Base-by-base conservation (phyloP, 75 land plant species). In the Cunninghamia lanceolata region DNA sequence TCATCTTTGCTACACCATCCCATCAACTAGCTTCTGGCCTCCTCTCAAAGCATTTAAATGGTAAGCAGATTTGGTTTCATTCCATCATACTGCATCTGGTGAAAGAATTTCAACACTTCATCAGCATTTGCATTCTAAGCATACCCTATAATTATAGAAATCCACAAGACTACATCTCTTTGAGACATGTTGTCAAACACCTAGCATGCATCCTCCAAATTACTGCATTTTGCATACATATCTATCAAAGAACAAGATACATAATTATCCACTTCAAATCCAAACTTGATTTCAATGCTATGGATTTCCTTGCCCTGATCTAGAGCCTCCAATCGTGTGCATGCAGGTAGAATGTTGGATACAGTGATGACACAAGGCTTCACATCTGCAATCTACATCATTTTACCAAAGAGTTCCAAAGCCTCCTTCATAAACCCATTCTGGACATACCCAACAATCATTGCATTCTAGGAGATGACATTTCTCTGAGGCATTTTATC, bases 121-220 rank as follows among this genome's bases (percentile, higher is more conserved):
- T 14, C 40, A 86, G 83, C 52, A 66, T 32, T 52, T 21, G 86
- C 87, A 36, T 19, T 79, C 59, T 88, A 91, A 74, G 91, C 86
- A 89, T 83, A 89, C 17, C 88, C 85, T 81, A 89, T 85, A 52
- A 95, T 93, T 2, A 89, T 76, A 1, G 94, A 40, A 85, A 89
- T 92, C 95, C 95, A 94, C 17, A 93, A 90, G 50, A 92, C 92
- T 14, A 66, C 88, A 86, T 89, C 90, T 86, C 75, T 88, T 38
- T 84, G 87, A 30, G 73, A 76, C 87, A 91, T 90, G 30, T 71
- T 82, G 76, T 82, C 73, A 85, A 92, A 94, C n/a, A 90, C 87
- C 8, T 42, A 66, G 77, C 45, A 68, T 13, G 89, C 89, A 68
- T 80, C 86, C 52, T 63, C 87, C 16, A 79, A 36, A 74, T 87